Conservation (phyloP, 805 yeast genomes). For the Diddensiella transvaalensis region DNA sequence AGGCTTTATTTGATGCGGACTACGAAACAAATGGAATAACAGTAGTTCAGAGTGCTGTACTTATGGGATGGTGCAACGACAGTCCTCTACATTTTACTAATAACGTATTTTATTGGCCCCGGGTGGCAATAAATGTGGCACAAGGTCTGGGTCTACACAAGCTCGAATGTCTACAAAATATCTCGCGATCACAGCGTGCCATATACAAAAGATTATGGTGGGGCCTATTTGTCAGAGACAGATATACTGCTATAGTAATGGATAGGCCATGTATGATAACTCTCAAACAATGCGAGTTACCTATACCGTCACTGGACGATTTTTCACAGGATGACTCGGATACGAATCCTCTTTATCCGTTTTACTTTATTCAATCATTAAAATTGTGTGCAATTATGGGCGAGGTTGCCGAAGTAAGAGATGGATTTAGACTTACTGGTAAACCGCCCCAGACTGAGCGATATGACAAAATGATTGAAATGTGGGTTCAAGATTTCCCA, state of each 20-base stretch:
- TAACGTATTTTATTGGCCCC: conserved; percentile 57
- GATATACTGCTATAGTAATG: conserved; percentile 62
- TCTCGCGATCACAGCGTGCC: conserved; percentile 40
- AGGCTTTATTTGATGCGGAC: not conserved
- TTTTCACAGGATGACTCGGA: conserved; percentile 35
- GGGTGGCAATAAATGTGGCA: conserved; percentile 51
- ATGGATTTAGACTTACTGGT: conserved; percentile 33
- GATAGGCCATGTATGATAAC: conserved; percentile 66
- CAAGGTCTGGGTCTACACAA: conserved; percentile 10
- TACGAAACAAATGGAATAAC: not conserved
- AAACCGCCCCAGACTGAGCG: conserved; percentile 44
- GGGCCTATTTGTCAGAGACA: conserved; percentile 65
- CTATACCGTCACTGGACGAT: conserved; percentile 57
- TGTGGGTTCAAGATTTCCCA: conserved; percentile 70
- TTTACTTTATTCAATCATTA: conserved; percentile 57
- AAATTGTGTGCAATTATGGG: conserved; percentile 69
- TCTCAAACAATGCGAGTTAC: conserved; percentile 66
- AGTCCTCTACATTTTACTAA: conserved; percentile 61
- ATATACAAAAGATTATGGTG: conserved; percentile 68
- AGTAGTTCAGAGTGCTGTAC: conserved; percentile 39
- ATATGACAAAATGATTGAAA: conserved; percentile 71
- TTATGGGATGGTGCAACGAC: conserved; percentile 44
- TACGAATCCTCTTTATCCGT: conserved; percentile 39
- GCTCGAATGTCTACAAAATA: conserved; percentile 15
- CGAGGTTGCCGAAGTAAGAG: conserved; percentile 41